These are phyloP conservation scores for Helminthosporium solani DNA, from an alignment of 2,329 filamentous ascomycete genomes.

Conservation along the genomic window DNA sequence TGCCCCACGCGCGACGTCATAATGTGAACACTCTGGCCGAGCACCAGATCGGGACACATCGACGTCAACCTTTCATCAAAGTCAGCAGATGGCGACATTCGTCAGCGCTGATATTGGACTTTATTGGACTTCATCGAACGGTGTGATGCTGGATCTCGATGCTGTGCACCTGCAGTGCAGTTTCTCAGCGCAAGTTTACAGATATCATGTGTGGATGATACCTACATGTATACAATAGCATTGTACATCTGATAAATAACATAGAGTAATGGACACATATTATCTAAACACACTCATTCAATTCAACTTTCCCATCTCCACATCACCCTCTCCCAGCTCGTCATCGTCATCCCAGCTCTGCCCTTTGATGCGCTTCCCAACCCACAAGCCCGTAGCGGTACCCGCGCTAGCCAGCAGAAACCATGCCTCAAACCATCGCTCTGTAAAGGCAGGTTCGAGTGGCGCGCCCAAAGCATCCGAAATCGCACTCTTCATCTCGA, in stretches of 20 bases:
- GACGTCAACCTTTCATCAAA: constrained; percentile 27
- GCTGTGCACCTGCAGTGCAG: not conserved
- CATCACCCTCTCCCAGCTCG: constrained; percentile 51
- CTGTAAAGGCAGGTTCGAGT: constrained; percentile 69
- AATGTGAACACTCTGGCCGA: constrained; percentile 11
- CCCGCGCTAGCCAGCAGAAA: constrained; percentile 68
- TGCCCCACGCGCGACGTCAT: constrained; percentile 33
- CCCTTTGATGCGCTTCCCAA: constrained; percentile 63
- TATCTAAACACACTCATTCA: constrained; percentile 32
- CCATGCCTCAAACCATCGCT: constrained; percentile 87
- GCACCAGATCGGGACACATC: constrained; percentile 22
- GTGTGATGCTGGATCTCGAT: not conserved
- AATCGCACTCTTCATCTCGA: constrained; percentile 74
- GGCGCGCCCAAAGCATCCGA: constrained; percentile 76
- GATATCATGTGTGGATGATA: no score
- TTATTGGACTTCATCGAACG: constrained; percentile 1
- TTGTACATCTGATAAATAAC: no score
- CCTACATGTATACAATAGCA: no score
- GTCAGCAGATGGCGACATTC: not conserved
- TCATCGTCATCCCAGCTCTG: constrained; percentile 41
- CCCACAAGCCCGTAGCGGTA: constrained; percentile 71
- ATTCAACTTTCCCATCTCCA: constrained; percentile 72
- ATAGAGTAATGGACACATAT: no score
- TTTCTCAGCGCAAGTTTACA: no score
- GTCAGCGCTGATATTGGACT: constrained; percentile 7